These are phyloP conservation scores for Boletellus ananas DNA, from an alignment of 768 basidiomycete species.

Conservation along the genomic window DNA sequence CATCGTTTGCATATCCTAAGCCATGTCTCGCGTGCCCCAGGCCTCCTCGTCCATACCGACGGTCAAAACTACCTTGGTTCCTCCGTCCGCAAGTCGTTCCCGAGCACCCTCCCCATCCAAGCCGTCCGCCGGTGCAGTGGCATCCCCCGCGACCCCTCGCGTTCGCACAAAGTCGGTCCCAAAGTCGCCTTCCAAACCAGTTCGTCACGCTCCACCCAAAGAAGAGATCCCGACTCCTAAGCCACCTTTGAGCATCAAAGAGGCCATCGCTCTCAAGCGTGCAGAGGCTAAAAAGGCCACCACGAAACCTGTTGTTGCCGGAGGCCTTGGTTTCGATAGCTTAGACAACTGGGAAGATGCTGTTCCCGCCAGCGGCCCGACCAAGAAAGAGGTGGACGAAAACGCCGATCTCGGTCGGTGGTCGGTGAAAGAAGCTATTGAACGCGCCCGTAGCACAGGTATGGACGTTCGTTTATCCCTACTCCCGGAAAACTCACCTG, in stretches of 20 bases:
- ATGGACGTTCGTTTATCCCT: constrained; percentile 31
- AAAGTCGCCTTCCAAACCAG: constrained; percentile 32
- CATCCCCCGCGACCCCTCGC: constrained; percentile 29
- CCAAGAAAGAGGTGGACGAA: constrained; percentile 40
- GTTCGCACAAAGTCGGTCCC: constrained; percentile 37
- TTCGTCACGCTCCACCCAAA: constrained; percentile 22
- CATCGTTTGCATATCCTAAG: neutral
- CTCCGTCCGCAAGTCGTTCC: constrained; percentile 27
- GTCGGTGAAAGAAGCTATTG: constrained; percentile 70
- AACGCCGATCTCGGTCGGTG: constrained; percentile 56
- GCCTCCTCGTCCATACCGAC: constrained; percentile 32
- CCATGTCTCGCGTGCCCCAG: constrained; percentile 43
- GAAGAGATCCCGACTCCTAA: constrained; percentile 31
- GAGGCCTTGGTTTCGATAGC: constrained; percentile 29
- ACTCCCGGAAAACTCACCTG: constrained; percentile 42
- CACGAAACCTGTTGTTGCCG: constrained; percentile 22
- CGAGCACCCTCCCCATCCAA: constrained; percentile 31
- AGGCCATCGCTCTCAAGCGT: constrained; percentile 74
- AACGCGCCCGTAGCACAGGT: constrained; percentile 77
- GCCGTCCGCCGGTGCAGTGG: constrained; percentile 23
- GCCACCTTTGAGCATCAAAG: constrained; percentile 53
- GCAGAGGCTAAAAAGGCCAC: constrained; percentile 70
- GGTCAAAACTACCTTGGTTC: constrained; percentile 24
- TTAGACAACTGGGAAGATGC: constrained; percentile 49
- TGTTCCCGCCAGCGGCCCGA: constrained; percentile 27